A percentile compares a stretch with the other conserved stretches of the same genome.
Evolutionary conservation across 805 yeast genomes (phyloP).

Genomic region (Saturnispora galanensis): DNA sequence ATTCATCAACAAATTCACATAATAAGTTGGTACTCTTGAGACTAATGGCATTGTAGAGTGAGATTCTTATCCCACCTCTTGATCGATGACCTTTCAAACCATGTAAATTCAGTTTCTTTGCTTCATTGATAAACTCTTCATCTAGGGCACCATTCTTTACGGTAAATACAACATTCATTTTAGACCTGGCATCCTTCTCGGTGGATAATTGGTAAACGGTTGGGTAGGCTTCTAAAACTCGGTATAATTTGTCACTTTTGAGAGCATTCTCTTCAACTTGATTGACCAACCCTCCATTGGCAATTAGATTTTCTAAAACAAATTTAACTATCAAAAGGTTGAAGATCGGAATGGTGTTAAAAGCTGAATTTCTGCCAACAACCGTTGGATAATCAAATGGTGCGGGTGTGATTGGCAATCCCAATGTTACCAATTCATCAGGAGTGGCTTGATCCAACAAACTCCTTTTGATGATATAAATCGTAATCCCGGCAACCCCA

Average conservation of each 20-base stretch:
- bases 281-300: constrained; percentile 59
- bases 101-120: constrained; percentile 46
- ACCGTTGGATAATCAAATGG: constrained; percentile 83
- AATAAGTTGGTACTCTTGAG: constrained; percentile 48
- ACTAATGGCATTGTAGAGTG: constrained; percentile 81
- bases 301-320: constrained; percentile 55
- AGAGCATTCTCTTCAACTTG: constrained; percentile 48
- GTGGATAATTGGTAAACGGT: constrained; percentile 60
- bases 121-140: constrained; percentile 57
- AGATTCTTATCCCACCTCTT: constrained; percentile 94
- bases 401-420: constrained; percentile 78
- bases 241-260: constrained; percentile 60
- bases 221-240: constrained; percentile 56
- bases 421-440: constrained; percentile 45
- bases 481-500: constrained; percentile 91
- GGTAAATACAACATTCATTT: constrained; percentile 91
- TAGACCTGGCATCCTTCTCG: constrained; percentile 53
- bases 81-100: constrained; percentile 95
- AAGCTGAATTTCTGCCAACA: constrained; percentile 81
- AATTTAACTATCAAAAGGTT: constrained; percentile 78
- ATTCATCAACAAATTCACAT: constrained; percentile 47
- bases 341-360: constrained; percentile 92
- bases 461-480: constrained; percentile 80
- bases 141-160: constrained; percentile 51
- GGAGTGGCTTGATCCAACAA: constrained; percentile 60